These are phyloP conservation scores for Wickerhamomyces ciferrii DNA, from an alignment of 805 yeast species.

Conservation along the genomic window DNA sequence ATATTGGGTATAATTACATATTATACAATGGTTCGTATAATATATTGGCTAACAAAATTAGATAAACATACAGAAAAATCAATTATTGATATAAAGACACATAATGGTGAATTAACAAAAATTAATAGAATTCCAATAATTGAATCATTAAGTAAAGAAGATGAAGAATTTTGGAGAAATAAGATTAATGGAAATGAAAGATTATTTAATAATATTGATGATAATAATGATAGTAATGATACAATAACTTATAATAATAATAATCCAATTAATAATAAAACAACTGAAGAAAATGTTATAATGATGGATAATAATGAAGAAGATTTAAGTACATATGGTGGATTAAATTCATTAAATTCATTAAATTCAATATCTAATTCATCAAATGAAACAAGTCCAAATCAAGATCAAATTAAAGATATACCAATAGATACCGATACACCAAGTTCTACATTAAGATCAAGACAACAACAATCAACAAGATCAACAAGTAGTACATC, in stretches of 20 bases:
- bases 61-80: conserved; percentile 4
- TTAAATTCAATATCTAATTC: not conserved
- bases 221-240: not conserved
- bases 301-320: not conserved
- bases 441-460: not conserved
- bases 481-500: not conserved
- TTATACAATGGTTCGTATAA: conserved; percentile 13
- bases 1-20: conserved; percentile 17
- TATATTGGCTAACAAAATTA: conserved; percentile 17
- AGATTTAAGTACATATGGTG: not conserved
- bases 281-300: not conserved
- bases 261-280: not conserved
- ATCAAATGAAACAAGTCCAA: no score
- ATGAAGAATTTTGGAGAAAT: not conserved
- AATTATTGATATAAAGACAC: not conserved
- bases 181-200: no score
- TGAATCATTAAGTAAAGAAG: not conserved
- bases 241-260: no score
- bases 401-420: no score
- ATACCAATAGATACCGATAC: no score
- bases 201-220: no score
- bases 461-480: not conserved
- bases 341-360: not conserved
- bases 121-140: not conserved
- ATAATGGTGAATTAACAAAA: no score